phyloP scores from a whole-genome alignment of 2,329 filamentous ascomycete genomes.

The Pseudopithomyces chartarum region DNA sequence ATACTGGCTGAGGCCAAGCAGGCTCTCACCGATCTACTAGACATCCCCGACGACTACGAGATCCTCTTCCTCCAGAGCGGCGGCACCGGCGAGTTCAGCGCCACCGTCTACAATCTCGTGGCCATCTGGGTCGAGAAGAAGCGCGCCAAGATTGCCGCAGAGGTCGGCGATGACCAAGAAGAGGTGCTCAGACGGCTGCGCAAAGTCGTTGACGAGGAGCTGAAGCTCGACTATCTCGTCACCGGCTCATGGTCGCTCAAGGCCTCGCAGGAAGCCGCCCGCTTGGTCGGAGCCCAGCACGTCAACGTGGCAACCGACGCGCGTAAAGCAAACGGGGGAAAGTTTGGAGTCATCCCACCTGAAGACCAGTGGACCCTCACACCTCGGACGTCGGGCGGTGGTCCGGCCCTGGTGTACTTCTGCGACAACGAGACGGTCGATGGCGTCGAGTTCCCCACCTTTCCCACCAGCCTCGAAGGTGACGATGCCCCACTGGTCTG shows the following conservation, averaged over 20 bases:
- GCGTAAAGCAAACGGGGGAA: constrained; percentile 68
- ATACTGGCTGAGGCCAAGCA: constrained; percentile 81
- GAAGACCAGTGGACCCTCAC: constrained; percentile 77
- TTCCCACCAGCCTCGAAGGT: constrained; percentile 69
- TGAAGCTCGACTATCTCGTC: constrained; percentile 87
- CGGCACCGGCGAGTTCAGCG: constrained; percentile 84
- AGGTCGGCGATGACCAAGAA: constrained; percentile 60
- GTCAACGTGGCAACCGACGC: constrained; percentile 81
- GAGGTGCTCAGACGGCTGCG: constrained; percentile 65
- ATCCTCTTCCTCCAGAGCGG: constrained; percentile 87
- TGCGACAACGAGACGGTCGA: constrained; percentile 96
- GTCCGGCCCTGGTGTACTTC: constrained; percentile 77
- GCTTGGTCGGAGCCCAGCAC: constrained; percentile 76
- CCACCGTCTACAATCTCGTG: constrained; percentile 82
- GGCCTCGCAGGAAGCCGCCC: constrained; percentile 79
- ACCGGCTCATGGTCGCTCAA: constrained; percentile 93
- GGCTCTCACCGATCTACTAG: constrained; percentile 73
- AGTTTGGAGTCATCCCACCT: constrained; percentile 83
- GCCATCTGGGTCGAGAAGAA: constrained; percentile 78
- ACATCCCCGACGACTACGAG: constrained; percentile 86
- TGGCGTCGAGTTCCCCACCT: constrained; percentile 83
- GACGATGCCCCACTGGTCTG: constrained; percentile 75
- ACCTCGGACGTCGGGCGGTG: constrained; percentile 60
- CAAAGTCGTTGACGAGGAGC: constrained; percentile 68
- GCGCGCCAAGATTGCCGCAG: constrained; percentile 62